A percentile compares a stretch with the other conserved stretches of the same genome.
phyloP scores from a whole-genome alignment of 805 yeast species.

The Helenozyma baotianmanensis region DNA sequence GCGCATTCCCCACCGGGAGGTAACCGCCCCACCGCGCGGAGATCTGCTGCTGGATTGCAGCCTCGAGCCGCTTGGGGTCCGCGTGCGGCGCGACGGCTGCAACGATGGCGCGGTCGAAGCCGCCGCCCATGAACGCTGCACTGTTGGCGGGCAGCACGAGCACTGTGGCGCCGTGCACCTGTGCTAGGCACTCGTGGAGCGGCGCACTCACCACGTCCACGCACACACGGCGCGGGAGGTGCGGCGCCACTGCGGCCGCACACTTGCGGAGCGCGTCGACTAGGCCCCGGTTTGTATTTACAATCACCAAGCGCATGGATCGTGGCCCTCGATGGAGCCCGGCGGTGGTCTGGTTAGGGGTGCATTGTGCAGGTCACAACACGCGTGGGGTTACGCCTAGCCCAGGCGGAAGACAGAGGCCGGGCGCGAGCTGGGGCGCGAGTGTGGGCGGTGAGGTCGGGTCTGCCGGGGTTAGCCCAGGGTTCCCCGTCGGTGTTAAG shows the following conservation, averaged over 20 bases:
- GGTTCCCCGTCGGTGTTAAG: too few relatives aligned
- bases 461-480: too few relatives aligned
- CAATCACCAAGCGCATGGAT: constrained; percentile 7
- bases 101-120: constrained; percentile 22
- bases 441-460: too few relatives aligned
- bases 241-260: neutral
- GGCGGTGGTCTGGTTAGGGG: too few relatives aligned
- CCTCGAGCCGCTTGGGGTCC: constrained; percentile 12
- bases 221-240: neutral
- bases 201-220: neutral
- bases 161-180: constrained; percentile 6
- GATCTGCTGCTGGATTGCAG: constrained; percentile 14
- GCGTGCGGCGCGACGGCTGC: constrained; percentile 8
- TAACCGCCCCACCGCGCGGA: constrained; percentile 16
- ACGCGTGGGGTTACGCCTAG: too few relatives aligned
- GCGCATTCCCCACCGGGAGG: constrained; percentile 13
- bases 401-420: too few relatives aligned
- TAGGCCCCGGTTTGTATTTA: constrained; percentile 3
- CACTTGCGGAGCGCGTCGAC: constrained; percentile 1
- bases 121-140: constrained; percentile 25
- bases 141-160: constrained; percentile 23
- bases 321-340: neutral
- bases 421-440: too few relatives aligned
- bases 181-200: neutral
- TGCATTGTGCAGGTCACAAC: too few relatives aligned